Base-by-base conservation (phyloP, 106 monocot species). In the Acanthochlamys bracteata region DNA sequence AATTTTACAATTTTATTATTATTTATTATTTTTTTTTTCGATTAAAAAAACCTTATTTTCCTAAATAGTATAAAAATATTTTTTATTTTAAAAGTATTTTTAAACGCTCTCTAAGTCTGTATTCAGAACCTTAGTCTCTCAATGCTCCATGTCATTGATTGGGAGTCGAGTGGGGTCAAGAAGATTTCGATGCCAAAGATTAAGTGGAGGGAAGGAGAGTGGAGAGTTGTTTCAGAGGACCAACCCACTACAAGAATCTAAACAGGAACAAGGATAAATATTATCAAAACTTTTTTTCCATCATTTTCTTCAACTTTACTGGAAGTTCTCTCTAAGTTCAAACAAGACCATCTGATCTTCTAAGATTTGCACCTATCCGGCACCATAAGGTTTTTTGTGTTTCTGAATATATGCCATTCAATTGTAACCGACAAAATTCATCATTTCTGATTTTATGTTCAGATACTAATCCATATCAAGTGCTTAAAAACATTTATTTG, bases 261-360 rank as follows among this genome's bases (percentile, higher is more conserved):
- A 7, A 14, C 21, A 47, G 23, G 19, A 15, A 1, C 59, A 13
- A 4, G 20, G 41, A n/a, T 15, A 61, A 61, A 4, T n/a, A 9
- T 33, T 33, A 1, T 33, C 33, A 33, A 33, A 33, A 59, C 46
- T 53, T 19, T 47, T 47, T 13, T 39, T 59, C 27, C 60, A 23
- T 51, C 53, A 7, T 49, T 57, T 49, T 20, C 13, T 47, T 20
- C 11, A 21, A 23, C 24, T 25, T 49, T 13, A 4, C 43, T 53
- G 39, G 39, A 42, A 39, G 22, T 39, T 53, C 25, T 51, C 60
- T 20, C 27, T 65, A 25, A 22, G 17, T 42, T 7, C 20, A 53
- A 71, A 55, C 40, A 71, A 63, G 71, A 52, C 61, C 70, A 62
- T 71, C 52, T 62, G 53, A 65, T 47, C 61, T 71, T 62, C 41